Percentiles rank a stretch among this genome's conserved stretches.
Conservation (phyloP, 805 yeast genomes). For the Lipomyces orientalis region DNA sequence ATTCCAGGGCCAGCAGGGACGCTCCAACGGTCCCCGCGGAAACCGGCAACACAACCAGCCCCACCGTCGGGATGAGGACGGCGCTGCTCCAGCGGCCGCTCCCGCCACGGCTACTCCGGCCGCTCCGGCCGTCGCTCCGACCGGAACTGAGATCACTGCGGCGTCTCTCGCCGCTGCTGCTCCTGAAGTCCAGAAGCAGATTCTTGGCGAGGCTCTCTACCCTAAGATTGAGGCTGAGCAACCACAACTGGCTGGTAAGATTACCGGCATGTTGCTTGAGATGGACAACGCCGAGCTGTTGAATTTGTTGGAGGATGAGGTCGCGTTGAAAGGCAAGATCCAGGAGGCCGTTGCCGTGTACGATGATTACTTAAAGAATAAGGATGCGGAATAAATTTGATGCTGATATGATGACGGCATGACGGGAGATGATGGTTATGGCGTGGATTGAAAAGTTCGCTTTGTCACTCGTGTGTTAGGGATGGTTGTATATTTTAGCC, state of each 20-base stretch:
- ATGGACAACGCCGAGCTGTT: slow-evolving; percentile 90
- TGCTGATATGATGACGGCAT: slow-evolving; percentile 2
- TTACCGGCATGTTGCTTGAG: slow-evolving; percentile 98
- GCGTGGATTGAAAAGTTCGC: background rate
- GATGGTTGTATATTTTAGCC: slow-evolving; percentile 16
- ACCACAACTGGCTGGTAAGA: slow-evolving; percentile 95
- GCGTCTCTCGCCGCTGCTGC: slow-evolving; percentile 60
- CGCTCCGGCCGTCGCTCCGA: slow-evolving; percentile 40
- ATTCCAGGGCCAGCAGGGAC: slow-evolving; percentile 29
- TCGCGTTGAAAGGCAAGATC: slow-evolving; percentile 85
- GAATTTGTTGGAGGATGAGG: slow-evolving; percentile 87
- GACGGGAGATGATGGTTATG: slow-evolving; percentile 6
- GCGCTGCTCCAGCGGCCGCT: slow-evolving; percentile 19
- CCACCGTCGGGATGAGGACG: slow-evolving; percentile 28
- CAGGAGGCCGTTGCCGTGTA: slow-evolving; percentile 94
- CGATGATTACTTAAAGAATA: slow-evolving; percentile 70
- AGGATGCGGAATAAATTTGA: slow-evolving; percentile 23
- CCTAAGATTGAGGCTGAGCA: slow-evolving; percentile 87
- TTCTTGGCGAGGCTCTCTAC: slow-evolving; percentile 96
- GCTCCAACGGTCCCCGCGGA: slow-evolving; percentile 40
- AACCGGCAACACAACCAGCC: slow-evolving; percentile 35
- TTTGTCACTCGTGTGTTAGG: slow-evolving; percentile 10
- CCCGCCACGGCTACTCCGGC: slow-evolving; percentile 15
- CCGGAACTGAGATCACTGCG: slow-evolving; percentile 46
- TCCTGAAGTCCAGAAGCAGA: slow-evolving; percentile 93